Evolutionary conservation across 805 yeast genomes (phyloP).

Genomic region (Metschnikowia corniflorae): DNA sequence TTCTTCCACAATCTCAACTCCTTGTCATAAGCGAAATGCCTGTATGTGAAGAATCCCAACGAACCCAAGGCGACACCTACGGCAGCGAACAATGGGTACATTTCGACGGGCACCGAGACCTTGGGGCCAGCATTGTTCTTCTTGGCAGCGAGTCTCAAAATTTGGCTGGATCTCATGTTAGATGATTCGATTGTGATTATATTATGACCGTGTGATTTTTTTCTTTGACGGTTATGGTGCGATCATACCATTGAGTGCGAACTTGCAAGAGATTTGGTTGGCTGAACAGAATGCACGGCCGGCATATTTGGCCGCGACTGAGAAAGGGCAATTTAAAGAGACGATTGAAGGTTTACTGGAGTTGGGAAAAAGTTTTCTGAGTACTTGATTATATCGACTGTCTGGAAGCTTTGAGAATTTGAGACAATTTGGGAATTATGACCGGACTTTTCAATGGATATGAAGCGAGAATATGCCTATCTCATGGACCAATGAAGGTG

Average conservation of each 20-base stretch:
- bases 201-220: background rate
- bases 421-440: too few species aligned
- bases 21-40: slow-evolving; percentile 44
- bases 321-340: too few species aligned
- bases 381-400: too few species aligned
- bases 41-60: slow-evolving; percentile 42
- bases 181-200: slow-evolving; percentile 3
- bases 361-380: too few species aligned
- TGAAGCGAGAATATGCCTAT: too few species aligned
- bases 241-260: slow-evolving; percentile 9
- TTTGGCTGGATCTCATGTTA: slow-evolving; percentile 39
- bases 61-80: slow-evolving; percentile 39
- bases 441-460: too few species aligned
- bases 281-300: slow-evolving; percentile 15
- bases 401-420: too few species aligned
- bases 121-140: slow-evolving; percentile 21
- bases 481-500: too few species aligned
- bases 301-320: background rate
- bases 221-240: background rate
- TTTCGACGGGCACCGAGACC: slow-evolving; percentile 37
- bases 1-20: slow-evolving; percentile 47
- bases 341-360: too few species aligned
- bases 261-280: slow-evolving; percentile 17
- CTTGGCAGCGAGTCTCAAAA: slow-evolving; percentile 40
- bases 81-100: slow-evolving; percentile 47